Evolutionary conservation across 2,329 filamentous ascomycete genomes (phyloP), one percentile per base, ranked within the genome.

Genomic region (Teratosphaeria gauchensis): DNA sequence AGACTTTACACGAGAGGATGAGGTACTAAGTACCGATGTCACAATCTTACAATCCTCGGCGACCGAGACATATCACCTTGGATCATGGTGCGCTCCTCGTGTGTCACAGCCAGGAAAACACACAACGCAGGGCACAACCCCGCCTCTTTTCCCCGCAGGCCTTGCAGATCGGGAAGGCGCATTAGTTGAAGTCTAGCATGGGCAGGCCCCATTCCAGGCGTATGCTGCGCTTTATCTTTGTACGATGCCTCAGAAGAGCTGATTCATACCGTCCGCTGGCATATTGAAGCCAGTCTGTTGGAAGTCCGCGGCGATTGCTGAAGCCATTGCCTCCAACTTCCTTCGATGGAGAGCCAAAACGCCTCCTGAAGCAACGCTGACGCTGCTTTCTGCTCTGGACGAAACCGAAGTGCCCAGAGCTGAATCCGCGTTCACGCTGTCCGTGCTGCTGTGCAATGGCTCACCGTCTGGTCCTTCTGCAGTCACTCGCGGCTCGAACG

Each of bases 311-410:
- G 74, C 65, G 9, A 79, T 73, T 46, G 74, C 76, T 30, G 72
- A 70, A 0, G 76, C 73, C 66, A 80, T 69, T 3, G 74, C 74
- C 56, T 80, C 77, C 28, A 79, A 61, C 66, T 78, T 78, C 66
- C 74, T 77, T 12, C 77, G 73, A 59, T 80, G 78, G 24, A 80
- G 71, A 42, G 76, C 75, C n/a, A 80, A 69, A 2, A 74, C 72
- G 21, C 76, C 75, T 9, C 69, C 62, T 9, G 65, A 61, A 31
- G 63, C 64, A 55, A 46, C 62, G 57, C 65, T 69, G 16, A 61
- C 59, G 19, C 55, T 63, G 46, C 61, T 64, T 14, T 64, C 61
- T 58, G 57, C 63, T 58, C 57, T 58, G 53, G 60, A 62, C 1
- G 63, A 64, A 46, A 59, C 68, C 67, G 59, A 75, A 62, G 59